phyloP scores from a whole-genome alignment of 2,329 filamentous ascomycete species.

The Pyrenochaeta sp. region DNA sequence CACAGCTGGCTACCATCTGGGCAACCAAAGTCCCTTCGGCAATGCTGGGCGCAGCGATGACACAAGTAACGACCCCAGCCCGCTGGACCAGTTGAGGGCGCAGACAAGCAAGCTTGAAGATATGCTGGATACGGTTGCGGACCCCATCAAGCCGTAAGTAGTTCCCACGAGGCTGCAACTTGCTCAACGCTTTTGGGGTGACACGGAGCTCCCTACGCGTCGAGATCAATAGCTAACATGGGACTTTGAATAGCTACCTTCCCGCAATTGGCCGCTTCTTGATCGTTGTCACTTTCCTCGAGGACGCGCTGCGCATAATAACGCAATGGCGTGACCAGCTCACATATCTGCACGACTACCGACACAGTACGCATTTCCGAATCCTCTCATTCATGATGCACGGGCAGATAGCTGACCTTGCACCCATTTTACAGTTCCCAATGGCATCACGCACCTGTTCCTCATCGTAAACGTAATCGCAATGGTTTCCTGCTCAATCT shows the following conservation, averaged over 20 bases:
- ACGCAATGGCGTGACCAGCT: slow-evolving; percentile 98
- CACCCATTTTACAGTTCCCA: slow-evolving; percentile 69
- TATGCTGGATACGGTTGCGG: slow-evolving; percentile 81
- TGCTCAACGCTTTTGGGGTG: slow-evolving; percentile 6
- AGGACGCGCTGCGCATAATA: slow-evolving; percentile 93
- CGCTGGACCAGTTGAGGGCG: slow-evolving; percentile 86
- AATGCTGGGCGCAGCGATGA: slow-evolving; percentile 63
- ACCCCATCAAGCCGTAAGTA: slow-evolving; percentile 93
- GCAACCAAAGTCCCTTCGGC: slow-evolving; percentile 75
- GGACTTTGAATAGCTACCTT: slow-evolving; percentile 70
- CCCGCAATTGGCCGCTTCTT: slow-evolving; percentile 95
- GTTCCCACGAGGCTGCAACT: slow-evolving; percentile 5
- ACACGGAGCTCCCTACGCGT: slow-evolving; percentile 1
- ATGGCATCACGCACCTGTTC: slow-evolving; percentile 89
- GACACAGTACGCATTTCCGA: slow-evolving; percentile 71
- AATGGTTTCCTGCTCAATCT: slow-evolving; percentile 80
- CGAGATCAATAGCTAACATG: slow-evolving; percentile 32
- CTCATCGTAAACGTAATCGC: slow-evolving; percentile 87
- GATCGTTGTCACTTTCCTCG: slow-evolving; percentile 97
- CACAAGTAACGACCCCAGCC: slow-evolving; percentile 72
- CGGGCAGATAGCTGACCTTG: slow-evolving; percentile 28
- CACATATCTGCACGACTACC: slow-evolving; percentile 88
- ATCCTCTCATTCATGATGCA: background rate
- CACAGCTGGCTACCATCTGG: slow-evolving; percentile 82
- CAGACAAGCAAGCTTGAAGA: slow-evolving; percentile 99